A percentile compares a stretch with the other conserved stretches of the same genome.
Evolutionary conservation across 352 stramenopile species (phyloP).

Genomic region (Pythium rhizo-oryzae): DNA sequence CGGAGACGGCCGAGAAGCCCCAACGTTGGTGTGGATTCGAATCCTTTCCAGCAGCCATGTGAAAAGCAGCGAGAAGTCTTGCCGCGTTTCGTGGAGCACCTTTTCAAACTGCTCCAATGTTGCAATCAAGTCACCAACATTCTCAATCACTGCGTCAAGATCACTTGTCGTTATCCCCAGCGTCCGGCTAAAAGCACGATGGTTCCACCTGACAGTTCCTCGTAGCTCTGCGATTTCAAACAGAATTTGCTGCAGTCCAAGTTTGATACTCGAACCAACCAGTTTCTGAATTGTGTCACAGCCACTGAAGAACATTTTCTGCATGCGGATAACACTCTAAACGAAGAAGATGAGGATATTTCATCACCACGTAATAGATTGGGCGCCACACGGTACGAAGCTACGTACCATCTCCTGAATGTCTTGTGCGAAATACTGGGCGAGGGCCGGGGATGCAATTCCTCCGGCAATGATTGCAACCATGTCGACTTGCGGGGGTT

Average conservation of each 20-base stretch:
- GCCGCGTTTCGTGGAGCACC: conserved; percentile 50
- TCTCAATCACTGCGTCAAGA: conserved; percentile 42
- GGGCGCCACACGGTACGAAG: not conserved
- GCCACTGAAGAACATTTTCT: conserved; percentile 28
- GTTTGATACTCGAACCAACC: conserved; percentile 15
- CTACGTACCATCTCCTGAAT: conserved; percentile 75
- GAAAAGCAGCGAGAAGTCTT: conserved; percentile 69
- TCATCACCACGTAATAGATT: not conserved
- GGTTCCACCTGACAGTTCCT: conserved; percentile 53
- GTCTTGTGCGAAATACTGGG: conserved; percentile 82
- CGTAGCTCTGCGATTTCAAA: conserved; percentile 31
- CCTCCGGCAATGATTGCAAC: conserved; percentile 59
- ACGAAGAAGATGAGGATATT: not conserved
- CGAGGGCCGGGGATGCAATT: conserved; percentile 61
- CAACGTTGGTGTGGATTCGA: conserved; percentile 55
- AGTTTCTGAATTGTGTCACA: conserved; percentile 28
- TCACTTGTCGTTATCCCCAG: conserved; percentile 42
- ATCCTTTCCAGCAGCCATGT: conserved; percentile 68
- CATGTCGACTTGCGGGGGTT: conserved; percentile 74
- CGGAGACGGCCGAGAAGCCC: conserved; percentile 3
- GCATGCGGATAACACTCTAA: conserved; percentile 33
- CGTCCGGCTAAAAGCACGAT: conserved; percentile 28
- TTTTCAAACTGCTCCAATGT: conserved; percentile 48
- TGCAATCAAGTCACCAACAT: conserved; percentile 40
- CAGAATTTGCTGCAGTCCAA: conserved; percentile 13